phyloP scores from a whole-genome alignment of 2,329 filamentous ascomycete genomes.

The Myriosclerotinia duriaeana region DNA sequence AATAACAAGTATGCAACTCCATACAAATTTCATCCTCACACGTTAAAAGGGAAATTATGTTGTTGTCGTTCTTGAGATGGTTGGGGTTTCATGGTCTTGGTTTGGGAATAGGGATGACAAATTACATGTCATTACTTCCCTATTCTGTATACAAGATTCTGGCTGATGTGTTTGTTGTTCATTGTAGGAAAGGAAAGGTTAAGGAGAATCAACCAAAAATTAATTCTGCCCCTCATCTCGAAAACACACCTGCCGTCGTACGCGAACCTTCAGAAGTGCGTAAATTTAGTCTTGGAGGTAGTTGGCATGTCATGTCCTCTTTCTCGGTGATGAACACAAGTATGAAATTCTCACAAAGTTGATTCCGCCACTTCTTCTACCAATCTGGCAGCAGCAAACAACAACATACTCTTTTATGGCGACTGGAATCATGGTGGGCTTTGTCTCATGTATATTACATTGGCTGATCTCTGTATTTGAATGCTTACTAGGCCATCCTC shows the following conservation, averaged over 20 bases:
- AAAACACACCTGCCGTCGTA: slow-evolving; percentile 6
- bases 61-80: slow-evolving; percentile 16
- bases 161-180: slow-evolving; percentile 21
- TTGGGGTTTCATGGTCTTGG: slow-evolving; percentile 14
- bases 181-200: slow-evolving; percentile 19
- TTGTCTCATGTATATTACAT: slow-evolving; percentile 23
- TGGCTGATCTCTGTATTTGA: slow-evolving; percentile 25
- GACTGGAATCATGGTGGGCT: slow-evolving; percentile 21
- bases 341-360: slow-evolving; percentile 24
- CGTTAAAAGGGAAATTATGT: slow-evolving; percentile 16
- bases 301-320: slow-evolving; percentile 22
- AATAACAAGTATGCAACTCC: slow-evolving; percentile 15
- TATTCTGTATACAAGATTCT: slow-evolving; percentile 18
- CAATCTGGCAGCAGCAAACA: slow-evolving; percentile 18
- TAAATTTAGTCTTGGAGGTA: slow-evolving; percentile 19
- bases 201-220: slow-evolving; percentile 11
- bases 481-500: slow-evolving; percentile 36
- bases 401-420: not conserved
- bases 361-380: slow-evolving; percentile 9
- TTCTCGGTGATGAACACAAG: slow-evolving; percentile 25
- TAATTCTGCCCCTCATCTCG: slow-evolving; percentile 9
- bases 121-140: slow-evolving; percentile 24
- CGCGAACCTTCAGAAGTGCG: slow-evolving; percentile 16
- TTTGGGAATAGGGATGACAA: slow-evolving; percentile 23
- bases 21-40: not conserved